Percentiles rank a stretch among this genome's conserved stretches.
phyloP scores from a whole-genome alignment of 345 rosid genomes.

The Euphorbia peplus region DNA sequence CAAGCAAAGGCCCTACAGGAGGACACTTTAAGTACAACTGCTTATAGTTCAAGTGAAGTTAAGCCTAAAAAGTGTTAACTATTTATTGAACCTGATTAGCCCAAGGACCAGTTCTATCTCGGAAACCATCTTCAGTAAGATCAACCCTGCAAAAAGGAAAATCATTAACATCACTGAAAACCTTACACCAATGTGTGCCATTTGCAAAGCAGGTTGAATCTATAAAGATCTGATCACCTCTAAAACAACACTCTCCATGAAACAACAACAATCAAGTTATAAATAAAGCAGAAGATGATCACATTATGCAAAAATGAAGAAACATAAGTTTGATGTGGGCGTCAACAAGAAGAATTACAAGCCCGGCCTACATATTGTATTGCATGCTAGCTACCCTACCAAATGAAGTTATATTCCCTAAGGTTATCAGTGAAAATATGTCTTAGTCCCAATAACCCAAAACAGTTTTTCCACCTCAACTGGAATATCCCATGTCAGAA shows the following conservation, averaged over 20 bases:
- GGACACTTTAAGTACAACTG: conserved; percentile 4
- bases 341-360: too few species aligned
- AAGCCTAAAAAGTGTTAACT: background rate
- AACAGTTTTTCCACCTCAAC: too few species aligned
- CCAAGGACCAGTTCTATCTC: conserved; percentile 66
- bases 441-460: too few species aligned
- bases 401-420: too few species aligned
- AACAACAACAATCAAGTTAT: background rate
- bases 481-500: too few species aligned
- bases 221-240: background rate
- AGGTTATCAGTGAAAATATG: too few species aligned
- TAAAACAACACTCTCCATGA: background rate
- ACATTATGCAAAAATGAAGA: too few species aligned
- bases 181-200: background rate
- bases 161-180: conserved; percentile 6
- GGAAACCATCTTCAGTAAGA: conserved; percentile 53
- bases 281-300: background rate
- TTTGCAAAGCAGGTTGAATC: background rate
- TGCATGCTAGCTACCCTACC: too few species aligned
- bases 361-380: too few species aligned
- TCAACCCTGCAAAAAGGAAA: conserved; percentile 43
- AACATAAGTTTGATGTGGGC: too few species aligned
- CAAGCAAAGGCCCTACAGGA: conserved; percentile 82
- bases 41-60: conserved; percentile 9
- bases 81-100: conserved; percentile 52